Evolutionary conservation across 768 basidiomycete species (phyloP), one percentile per base, ranked within the genome.

Genomic region (Nidularia pulvinata): DNA sequence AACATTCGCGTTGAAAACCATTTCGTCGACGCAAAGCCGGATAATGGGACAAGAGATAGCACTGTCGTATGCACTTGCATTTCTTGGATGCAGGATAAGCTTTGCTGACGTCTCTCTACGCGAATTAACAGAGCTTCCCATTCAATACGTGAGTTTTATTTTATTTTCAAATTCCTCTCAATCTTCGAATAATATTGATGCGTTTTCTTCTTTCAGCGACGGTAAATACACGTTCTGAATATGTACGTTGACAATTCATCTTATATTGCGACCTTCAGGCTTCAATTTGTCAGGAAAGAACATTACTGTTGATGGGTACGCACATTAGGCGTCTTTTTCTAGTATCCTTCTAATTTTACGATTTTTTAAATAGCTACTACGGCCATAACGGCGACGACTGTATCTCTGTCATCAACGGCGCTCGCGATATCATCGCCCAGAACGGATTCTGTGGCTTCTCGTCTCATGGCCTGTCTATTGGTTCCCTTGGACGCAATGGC

Each of bases 321-420:
- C 55, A 53, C 46, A 7, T n/a, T 43, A 9, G 0, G 22, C 4
- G 13, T 34, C 33, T 7, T 42, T 11, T 46, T 37, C 13, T 22
- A 33, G 25, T 48, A 7, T 48, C 13, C 35, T 22, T 22, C 30
- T 52, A 5, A 50, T 35, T 42, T 19, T 19, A 19, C 19, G 19
- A 19, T 19, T 19, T 19, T 19, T 19, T 19, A 19, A 32, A 39
- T 42, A 69, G 71, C 1, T 74, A 73, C 53, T 73, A 70, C 34
- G 75, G 76, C 43, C 69, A 75, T 52, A 79, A 79, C 52, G 79
- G 79, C 16, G 79, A 79, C 55, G 77, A 80, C 57, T 78, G 77
- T 49, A 67, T 81, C 25, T 77, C 79, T 1, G 72, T 81, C 22
- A 73, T 78, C 55, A 70, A 75, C 51, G 77, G 77, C 4, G 76